These are phyloP conservation scores for Zygoascus biomembranicola DNA, from an alignment of 805 yeast species.

Conservation along the genomic window DNA sequence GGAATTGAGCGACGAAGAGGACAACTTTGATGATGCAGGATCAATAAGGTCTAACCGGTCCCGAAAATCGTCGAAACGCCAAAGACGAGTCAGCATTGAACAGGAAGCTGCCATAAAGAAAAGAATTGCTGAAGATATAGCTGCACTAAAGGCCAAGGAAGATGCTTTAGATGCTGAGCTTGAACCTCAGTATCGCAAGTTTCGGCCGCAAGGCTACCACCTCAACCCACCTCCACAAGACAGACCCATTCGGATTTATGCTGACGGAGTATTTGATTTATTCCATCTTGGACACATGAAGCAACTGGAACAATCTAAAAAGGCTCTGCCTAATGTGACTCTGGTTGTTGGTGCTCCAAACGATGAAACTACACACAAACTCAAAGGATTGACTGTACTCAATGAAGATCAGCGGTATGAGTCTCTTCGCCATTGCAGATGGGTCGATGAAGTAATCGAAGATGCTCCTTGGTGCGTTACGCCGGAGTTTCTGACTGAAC, in stretches of 20 bases:
- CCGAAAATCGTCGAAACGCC: background rate
- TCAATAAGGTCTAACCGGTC: background rate
- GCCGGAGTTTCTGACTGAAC: constrained; percentile 66
- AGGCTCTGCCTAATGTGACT: constrained; percentile 74
- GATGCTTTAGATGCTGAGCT: constrained; percentile 51
- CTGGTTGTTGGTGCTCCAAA: constrained; percentile 89
- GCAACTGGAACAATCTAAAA: constrained; percentile 94
- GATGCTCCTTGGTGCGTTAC: constrained; percentile 95
- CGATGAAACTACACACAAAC: constrained; percentile 81
- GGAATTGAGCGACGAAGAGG: constrained; percentile 14
- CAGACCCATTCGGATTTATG: constrained; percentile 87
- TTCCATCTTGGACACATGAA: constrained; percentile 98
- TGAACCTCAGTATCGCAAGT: constrained; percentile 65
- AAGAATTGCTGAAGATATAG: constrained; percentile 4
- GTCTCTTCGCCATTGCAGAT: constrained; percentile 83
- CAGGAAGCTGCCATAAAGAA: background rate
- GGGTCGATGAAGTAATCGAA: constrained; percentile 97
- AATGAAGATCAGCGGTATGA: constrained; percentile 84
- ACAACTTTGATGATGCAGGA: constrained; percentile 16
- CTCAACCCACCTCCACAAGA: constrained; percentile 79
- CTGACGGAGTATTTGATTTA: constrained; percentile 96
- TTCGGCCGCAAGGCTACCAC: constrained; percentile 68
- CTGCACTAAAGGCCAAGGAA: constrained; percentile 37
- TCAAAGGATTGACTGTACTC: constrained; percentile 89
- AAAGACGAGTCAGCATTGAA: background rate